Evolutionary conservation across 305 asterid genomes (phyloP), one percentile per base, ranked within the genome.

Genomic region (Fraxinus albicans): DNA sequence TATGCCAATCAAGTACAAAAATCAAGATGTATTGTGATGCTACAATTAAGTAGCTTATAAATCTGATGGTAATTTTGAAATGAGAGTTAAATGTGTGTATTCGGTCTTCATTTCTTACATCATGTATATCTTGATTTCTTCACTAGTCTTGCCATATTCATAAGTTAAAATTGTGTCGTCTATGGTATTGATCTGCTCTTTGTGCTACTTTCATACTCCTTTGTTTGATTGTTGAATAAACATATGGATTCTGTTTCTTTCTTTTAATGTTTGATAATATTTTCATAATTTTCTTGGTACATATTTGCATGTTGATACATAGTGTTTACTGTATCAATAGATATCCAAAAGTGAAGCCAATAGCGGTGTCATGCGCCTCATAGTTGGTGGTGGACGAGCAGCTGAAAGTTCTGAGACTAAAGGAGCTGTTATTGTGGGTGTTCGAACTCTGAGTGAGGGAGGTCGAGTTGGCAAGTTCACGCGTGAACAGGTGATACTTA

Each of bases 301-400:
- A 76, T 67, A 55, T 74, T 83, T 65, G 36, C 82, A 72, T 79
- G 34, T 77, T 78, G 77, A 77, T 77, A 47, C 85, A 34, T 83
- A 72, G 79, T 76, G 40, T 77, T 77, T 84, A 23, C 10, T 86
- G 72, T 78, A 36, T 34, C 85, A 73, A 82, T 76, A 97, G 99
- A 91, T 94, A 85, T 94, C 98, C 50, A 90, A 89, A 89, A 90
- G 80, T 89, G 99, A 97, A 92, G 96, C 98, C 76, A 95, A 94
- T 77, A 88, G 96, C 89, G 98, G 99, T 84, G 99, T 97, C 88
- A 97, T 97, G 99, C 95, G 98, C 90, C 98, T 97, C 88, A 89
- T 97, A 80, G 99, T 95, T 81, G 98, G 98, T 87, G 99, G 99
- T 85, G 99, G 99, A 65, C 91, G 98, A 83, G 99, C 98, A 85